Conservation (phyloP, 495 filamentous ascomycete species). For the Cudoniella acicularis region DNA sequence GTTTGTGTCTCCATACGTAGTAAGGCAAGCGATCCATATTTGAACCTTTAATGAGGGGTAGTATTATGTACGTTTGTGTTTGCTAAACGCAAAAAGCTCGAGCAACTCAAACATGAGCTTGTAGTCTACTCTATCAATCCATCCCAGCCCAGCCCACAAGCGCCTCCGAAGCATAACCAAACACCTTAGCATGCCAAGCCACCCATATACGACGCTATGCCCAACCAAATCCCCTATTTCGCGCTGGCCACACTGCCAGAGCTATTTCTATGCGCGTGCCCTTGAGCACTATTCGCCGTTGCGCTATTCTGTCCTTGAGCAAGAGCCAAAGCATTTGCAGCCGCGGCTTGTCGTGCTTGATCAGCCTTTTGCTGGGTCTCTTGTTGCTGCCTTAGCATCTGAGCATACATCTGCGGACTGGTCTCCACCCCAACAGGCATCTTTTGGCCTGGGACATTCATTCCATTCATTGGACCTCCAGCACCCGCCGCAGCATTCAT, state of each 20-base stretch:
- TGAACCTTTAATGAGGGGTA: not conserved
- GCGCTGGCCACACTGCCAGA: conserved; percentile 18
- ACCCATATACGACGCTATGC: not conserved
- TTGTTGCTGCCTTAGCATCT: conserved; percentile 69
- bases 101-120: not conserved
- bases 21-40: not conserved
- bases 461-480: conserved; percentile 22
- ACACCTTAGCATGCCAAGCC: not conserved
- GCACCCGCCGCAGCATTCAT: conserved; percentile 65
- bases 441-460: conserved; percentile 33
- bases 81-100: not conserved
- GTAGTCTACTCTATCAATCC: not conserved
- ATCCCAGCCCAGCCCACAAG: not conserved
- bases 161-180: not conserved
- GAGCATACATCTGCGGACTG: conserved; percentile 66
- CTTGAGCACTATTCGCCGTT: conserved; percentile 2
- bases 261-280: conserved; percentile 20
- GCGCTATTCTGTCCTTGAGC: not conserved
- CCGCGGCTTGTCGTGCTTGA: conserved; percentile 6
- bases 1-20: too few species aligned
- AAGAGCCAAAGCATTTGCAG: not conserved
- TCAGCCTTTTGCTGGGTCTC: conserved; percentile 21
- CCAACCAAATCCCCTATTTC: conserved; percentile 5
- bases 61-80: conserved; percentile 1
- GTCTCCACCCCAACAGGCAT: conserved; percentile 39